Base-by-base conservation (phyloP, 2,329 filamentous ascomycete genomes). In the Westerdykella ornata region DNA sequence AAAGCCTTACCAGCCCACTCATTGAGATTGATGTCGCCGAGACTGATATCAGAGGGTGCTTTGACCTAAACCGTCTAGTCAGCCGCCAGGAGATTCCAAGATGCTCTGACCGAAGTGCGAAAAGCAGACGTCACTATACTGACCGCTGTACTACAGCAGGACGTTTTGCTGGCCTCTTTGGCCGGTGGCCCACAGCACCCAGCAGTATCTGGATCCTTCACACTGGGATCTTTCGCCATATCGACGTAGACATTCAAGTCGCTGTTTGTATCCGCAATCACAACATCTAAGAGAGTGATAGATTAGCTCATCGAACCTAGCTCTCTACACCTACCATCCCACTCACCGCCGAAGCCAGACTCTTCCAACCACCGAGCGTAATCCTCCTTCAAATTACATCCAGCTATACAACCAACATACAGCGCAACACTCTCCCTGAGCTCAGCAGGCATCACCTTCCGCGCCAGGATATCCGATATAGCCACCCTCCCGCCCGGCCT, bases 401-500 rank as follows among this genome's bases (percentile, higher is more conserved):
- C 78, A 1, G 75, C 68, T 22, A 82, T 68, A 45, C 80, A 82
- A 0, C 78, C 78, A 3, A 80, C 74, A 54, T 80, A 79, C 8
- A 80, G 51, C 1, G 71, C 70, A 18, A 78, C 63, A 48, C 72
- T 66, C 3, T 63, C 59, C 34, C 61, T 66, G 8, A 82, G 52
- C 14, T 68, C 56, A 4, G 70, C 52, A 0, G 77, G 64, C 1
- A 81, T 61, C 13, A 60, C 49, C 53, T 72, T 72, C 40, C 63
- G 68, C 2, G 76, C 72, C 1, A 83, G 62, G 13, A 82, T 80
- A 52, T 83, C 79, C 2, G 71, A 75, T 34, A 83, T 62, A 0
- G 77, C 78, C 11, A 82, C 61, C 7, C 78, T 62, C 1, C 80
- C 79, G 4, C 76, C 73, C 0, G 73, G 68, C 48, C 74, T 78